These are phyloP conservation scores for Backusella mclennaniae DNA, from an alignment of 192 early-diverging fungal genomes.

Conservation along the genomic window DNA sequence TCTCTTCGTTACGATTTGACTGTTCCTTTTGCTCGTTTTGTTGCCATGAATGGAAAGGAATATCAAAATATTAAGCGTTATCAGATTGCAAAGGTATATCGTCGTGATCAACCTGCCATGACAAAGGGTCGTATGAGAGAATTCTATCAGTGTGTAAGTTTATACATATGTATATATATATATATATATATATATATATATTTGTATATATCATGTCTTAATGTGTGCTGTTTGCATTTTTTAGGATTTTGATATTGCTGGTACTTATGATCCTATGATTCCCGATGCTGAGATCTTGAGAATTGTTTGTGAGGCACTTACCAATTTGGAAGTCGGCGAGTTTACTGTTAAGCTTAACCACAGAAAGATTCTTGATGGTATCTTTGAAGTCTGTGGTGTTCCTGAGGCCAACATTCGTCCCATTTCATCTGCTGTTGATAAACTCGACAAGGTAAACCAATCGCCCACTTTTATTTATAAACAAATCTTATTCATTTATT, in stretches of 20 bases:
- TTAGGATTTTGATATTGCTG: slow-evolving; percentile 97
- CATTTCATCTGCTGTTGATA: slow-evolving; percentile 97
- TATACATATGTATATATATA: too few relatives aligned
- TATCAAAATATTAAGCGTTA: slow-evolving; percentile 92
- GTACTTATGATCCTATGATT: slow-evolving; percentile 93
- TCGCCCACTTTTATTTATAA: background rate
- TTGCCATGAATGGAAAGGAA: slow-evolving; percentile 87
- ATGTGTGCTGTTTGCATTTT: background rate
- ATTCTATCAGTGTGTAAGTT: slow-evolving; percentile 91
- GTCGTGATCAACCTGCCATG: slow-evolving; percentile 97
- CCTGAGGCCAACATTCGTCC: slow-evolving; percentile 82
- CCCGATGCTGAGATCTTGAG: slow-evolving; percentile 90
- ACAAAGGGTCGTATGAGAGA: slow-evolving; percentile 99
- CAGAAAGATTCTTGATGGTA: slow-evolving; percentile 95
- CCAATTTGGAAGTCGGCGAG: slow-evolving; percentile 76
- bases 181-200: too few relatives aligned
- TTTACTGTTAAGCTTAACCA: slow-evolving; percentile 97
- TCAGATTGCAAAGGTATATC: slow-evolving; percentile 98
- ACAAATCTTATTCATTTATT: background rate
- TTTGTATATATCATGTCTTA: background rate
- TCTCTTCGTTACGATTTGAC: slow-evolving; percentile 97
- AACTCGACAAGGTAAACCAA: slow-evolving; percentile 65
- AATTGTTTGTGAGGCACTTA: slow-evolving; percentile 81
- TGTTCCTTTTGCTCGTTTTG: slow-evolving; percentile 94
- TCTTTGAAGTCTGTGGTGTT: slow-evolving; percentile 96